Evolutionary conservation across 2,329 filamentous ascomycete species (phyloP).

Genomic region (Apiospora aurea): DNA sequence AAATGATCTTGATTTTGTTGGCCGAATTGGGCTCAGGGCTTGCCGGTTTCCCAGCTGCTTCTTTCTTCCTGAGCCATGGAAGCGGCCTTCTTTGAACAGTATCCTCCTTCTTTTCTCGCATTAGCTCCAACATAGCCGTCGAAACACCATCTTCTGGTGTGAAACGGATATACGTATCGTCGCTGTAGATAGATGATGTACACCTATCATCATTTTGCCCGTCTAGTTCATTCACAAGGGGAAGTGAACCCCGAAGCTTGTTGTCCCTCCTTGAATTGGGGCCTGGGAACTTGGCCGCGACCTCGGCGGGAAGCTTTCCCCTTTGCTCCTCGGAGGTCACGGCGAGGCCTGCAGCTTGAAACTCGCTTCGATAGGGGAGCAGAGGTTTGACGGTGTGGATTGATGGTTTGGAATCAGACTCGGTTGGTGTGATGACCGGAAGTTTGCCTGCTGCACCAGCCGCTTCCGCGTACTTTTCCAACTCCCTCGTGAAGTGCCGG

Average conservation of each 20-base stretch:
- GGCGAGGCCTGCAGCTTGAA: constrained; percentile 60
- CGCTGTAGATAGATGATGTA: constrained; percentile 32
- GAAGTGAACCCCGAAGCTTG: background rate
- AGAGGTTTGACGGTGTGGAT: constrained; percentile 60
- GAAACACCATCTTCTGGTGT: constrained; percentile 31
- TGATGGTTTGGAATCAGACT: constrained; percentile 50
- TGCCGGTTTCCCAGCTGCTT: constrained; percentile 9
- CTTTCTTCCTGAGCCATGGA: constrained; percentile 38
- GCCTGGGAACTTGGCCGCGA: background rate
- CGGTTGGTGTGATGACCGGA: constrained; percentile 48
- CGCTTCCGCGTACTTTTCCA: constrained; percentile 50
- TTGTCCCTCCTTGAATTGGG: background rate
- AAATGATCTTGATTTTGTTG: constrained; percentile 25
- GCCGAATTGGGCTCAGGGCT: background rate
- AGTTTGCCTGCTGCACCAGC: constrained; percentile 47
- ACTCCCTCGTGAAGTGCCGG: constrained; percentile 49
- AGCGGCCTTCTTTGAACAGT: constrained; percentile 25
- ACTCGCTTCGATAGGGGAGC: constrained; percentile 60
- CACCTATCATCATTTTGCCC: constrained; percentile 30
- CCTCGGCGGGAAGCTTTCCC: constrained; percentile 30
- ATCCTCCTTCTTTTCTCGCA: constrained; percentile 17
- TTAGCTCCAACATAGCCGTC: constrained; percentile 28
- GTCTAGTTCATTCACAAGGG: constrained; percentile 28
- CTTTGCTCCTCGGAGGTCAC: constrained; percentile 60
- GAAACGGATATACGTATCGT: constrained; percentile 36